Evolutionary conservation across 805 yeast genomes (phyloP).

Genomic region (Kodamaea kakaduensis): DNA sequence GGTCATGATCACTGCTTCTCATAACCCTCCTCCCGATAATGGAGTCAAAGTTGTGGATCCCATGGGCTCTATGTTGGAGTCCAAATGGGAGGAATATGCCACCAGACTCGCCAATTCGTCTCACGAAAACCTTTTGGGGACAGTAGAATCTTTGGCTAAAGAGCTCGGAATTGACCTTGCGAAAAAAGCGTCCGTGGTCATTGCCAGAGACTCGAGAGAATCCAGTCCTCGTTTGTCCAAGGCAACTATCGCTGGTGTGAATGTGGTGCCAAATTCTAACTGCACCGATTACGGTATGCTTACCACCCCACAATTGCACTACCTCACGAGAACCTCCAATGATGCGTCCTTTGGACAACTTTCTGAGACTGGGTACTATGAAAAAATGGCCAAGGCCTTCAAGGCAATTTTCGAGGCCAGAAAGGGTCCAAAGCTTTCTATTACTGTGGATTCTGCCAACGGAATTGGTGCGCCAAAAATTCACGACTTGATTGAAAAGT

Average conservation of each 20-base stretch:
- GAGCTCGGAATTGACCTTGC: slow-evolving; percentile 45
- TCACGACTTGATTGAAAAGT: slow-evolving; percentile 40
- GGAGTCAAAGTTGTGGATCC: slow-evolving; percentile 83
- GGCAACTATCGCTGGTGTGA: slow-evolving; percentile 60
- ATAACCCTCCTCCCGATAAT: slow-evolving; percentile 69
- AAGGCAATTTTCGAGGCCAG: slow-evolving; percentile 35
- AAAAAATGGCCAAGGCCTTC: slow-evolving; percentile 55
- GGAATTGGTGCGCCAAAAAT: slow-evolving; percentile 93
- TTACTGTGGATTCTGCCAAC: slow-evolving; percentile 87
- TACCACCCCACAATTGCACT: slow-evolving; percentile 95
- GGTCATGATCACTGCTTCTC: slow-evolving; percentile 96
- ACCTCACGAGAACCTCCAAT: slow-evolving; percentile 69
- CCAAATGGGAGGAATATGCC: slow-evolving; percentile 79
- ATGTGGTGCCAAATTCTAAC: slow-evolving; percentile 40
- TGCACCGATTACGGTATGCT: slow-evolving; percentile 60
- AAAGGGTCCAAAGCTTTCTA: slow-evolving; percentile 27
- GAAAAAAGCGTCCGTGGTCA: slow-evolving; percentile 46
- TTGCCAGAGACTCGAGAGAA: slow-evolving; percentile 87
- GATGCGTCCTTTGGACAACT: slow-evolving; percentile 60
- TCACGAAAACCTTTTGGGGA: slow-evolving; percentile 39
- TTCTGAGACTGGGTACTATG: slow-evolving; percentile 65
- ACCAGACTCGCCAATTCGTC: slow-evolving; percentile 72
- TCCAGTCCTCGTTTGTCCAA: slow-evolving; percentile 66
- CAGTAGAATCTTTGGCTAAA: slow-evolving; percentile 35
- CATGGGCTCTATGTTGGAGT: slow-evolving; percentile 81